A percentile compares a stretch with the other conserved stretches of the same genome.
These are phyloP conservation scores for Starmerella khaoyaiensis DNA, from an alignment of 805 yeast genomes.

Conservation along the genomic window DNA sequence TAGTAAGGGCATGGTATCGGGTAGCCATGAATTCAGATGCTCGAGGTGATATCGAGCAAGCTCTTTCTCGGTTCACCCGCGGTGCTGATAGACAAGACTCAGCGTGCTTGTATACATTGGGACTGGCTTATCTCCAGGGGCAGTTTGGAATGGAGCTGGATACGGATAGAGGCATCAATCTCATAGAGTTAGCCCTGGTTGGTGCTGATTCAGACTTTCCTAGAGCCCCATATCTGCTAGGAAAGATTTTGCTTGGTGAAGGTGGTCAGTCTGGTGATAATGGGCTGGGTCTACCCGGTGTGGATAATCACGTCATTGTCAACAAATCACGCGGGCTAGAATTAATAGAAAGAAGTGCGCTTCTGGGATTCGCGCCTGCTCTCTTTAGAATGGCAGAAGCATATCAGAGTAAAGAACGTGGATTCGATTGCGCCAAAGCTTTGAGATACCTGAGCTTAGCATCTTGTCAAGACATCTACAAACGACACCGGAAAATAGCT, in stretches of 20 bases:
- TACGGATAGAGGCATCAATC: constrained; percentile 18
- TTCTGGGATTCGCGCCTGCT: constrained; percentile 30
- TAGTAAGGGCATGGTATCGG: constrained; percentile 29
- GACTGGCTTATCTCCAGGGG: constrained; percentile 25
- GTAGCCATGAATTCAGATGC: constrained; percentile 27
- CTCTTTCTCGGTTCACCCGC: constrained; percentile 26
- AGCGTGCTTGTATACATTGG: constrained; percentile 31
- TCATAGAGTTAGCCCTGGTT: constrained; percentile 24
- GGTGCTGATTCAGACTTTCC: constrained; percentile 31
- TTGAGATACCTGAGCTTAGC: constrained; percentile 28
- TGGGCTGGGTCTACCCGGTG: constrained; percentile 5
- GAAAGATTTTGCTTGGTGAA: constrained; percentile 29
- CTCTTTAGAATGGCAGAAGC: constrained; percentile 29
- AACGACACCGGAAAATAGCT: constrained; percentile 13
- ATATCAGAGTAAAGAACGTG: constrained; percentile 26
- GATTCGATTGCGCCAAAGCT: constrained; percentile 26
- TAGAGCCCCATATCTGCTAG: constrained; percentile 30
- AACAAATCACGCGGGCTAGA: constrained; percentile 21
- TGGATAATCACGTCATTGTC: neutral
- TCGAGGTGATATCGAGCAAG: constrained; percentile 24
- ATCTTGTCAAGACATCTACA: constrained; percentile 27
- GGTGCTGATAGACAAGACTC: constrained; percentile 30
- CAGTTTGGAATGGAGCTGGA: constrained; percentile 22
- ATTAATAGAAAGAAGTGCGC: constrained; percentile 28
- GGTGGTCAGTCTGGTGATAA: constrained; percentile 24